Evolutionary conservation across 495 filamentous ascomycete species (phyloP), one percentile per base, ranked within the genome.

Genomic region (Trichoderma virens): DNA sequence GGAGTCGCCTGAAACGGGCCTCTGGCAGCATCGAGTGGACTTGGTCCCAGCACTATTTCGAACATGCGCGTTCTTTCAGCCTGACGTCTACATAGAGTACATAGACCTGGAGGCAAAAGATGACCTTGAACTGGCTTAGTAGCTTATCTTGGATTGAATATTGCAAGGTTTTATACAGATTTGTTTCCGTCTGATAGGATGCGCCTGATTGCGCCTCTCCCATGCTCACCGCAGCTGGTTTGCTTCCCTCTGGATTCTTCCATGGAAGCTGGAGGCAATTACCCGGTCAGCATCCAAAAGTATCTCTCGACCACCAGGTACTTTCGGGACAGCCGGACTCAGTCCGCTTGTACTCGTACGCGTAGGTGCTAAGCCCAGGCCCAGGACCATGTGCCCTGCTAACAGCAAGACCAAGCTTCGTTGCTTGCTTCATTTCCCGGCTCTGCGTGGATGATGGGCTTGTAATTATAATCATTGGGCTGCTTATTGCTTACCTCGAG

Each of bases 331-430:
- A 30, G 51, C 51, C 51, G 51, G 51, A 56, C 25, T 56, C 23
- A 28, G 47, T 56, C 51, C 27, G 30, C 45, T 51, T n/a, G 45
- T 51, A 56, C 51, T 16, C 51, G 51, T 56, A 56, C 51, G 51
- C 20, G 43, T 47, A 23, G 4, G 39, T 43, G 11, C 13, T 16
- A 43, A 43, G 39, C 11, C 39, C 39, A n/a, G n/a, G n/a, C 5
- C 39, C 39, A 3, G 16, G 18, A 4, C 16, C 16, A 18, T 43
- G 39, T 16, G 16, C 39, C 11, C 11, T 13, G 4, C 13, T 5
- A 16, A 43, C 39, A 16, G 11, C 5, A n/a, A 5, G 18, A 18
- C 18, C 16, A 18, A 45, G 41, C n/a, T 45, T 45, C 41, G 14
- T 20, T 39, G 35, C 9, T 6, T 11, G 16, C 35, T 39, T 39